Conservation (phyloP, 371 early-diverging fungal species). For the Smittium culicis region DNA sequence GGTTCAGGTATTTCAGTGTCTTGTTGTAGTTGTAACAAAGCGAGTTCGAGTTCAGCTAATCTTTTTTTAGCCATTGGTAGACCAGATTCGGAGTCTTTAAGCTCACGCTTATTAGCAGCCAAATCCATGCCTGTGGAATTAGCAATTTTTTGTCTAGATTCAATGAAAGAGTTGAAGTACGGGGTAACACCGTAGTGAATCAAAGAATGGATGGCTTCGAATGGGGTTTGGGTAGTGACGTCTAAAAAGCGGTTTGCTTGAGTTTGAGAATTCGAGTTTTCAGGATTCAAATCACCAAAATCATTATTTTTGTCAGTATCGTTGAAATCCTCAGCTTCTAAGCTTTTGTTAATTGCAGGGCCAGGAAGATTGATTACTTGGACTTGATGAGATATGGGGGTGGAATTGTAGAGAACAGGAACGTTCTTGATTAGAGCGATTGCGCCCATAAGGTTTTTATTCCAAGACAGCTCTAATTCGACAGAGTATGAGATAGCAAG, state of each 20-base stretch:
- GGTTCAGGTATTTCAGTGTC: conserved; percentile 96
- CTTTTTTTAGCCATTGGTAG: conserved; percentile 93
- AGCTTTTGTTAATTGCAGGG: conserved; percentile 33
- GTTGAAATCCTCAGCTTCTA: neutral
- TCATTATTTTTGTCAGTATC: conserved; percentile 22
- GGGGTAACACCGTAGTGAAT: conserved; percentile 90
- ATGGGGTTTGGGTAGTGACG: conserved; percentile 41
- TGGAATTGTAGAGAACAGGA: conserved; percentile 54
- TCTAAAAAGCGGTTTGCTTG: conserved; percentile 11
- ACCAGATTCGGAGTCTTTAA: conserved; percentile 66
- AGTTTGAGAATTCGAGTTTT: neutral
- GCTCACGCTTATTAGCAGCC: conserved; percentile 39
- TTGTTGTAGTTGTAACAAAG: conserved; percentile 87
- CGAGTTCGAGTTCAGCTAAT: conserved; percentile 92
- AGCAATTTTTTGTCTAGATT: conserved; percentile 45
- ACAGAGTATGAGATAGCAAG: conserved; percentile 39
- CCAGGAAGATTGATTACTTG: conserved; percentile 89
- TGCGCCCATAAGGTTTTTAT: conserved; percentile 59
- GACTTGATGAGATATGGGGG: conserved; percentile 64
- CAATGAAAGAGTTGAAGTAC: conserved; percentile 89
- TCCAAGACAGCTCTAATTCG: conserved; percentile 61
- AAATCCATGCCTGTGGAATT: conserved; percentile 23
- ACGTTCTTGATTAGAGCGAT: conserved; percentile 79
- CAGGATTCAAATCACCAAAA: conserved; percentile 36
- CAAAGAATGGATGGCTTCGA: conserved; percentile 79